These are phyloP conservation scores for Spizellomyces sp. DNA, from an alignment of 192 early-diverging fungal species.

Conservation along the genomic window DNA sequence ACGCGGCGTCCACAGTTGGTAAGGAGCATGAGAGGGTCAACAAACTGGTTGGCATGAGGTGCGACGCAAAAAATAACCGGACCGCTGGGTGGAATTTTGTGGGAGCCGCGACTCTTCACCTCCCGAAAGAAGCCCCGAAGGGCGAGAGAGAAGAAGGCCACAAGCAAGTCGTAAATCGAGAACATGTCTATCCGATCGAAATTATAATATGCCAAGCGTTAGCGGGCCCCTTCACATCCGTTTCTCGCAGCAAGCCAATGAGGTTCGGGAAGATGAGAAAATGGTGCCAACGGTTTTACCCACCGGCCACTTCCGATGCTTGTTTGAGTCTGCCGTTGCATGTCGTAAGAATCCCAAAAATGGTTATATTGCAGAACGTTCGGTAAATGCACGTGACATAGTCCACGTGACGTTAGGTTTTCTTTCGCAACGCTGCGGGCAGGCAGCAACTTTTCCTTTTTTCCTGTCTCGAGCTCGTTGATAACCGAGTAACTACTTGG, in stretches of 20 bases:
- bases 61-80: slow-evolving; percentile 91
- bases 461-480: neutral
- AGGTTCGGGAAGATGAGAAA: neutral
- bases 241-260: neutral
- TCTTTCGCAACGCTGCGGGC: neutral
- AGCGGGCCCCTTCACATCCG: no score
- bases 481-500: slow-evolving; percentile 14
- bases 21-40: slow-evolving; percentile 91
- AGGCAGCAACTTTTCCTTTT: neutral
- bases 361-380: no score
- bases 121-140: slow-evolving; percentile 74
- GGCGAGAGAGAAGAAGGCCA: slow-evolving; percentile 20
- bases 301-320: no score
- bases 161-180: slow-evolving; percentile 24
- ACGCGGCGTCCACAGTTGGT: slow-evolving; percentile 69
- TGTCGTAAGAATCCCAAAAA: no score
- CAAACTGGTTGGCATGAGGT: slow-evolving; percentile 73
- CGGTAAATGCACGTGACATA: neutral
- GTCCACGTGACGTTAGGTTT: neutral
- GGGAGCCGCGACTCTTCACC: slow-evolving; percentile 78
- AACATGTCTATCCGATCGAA: neutral
- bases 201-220: no score
- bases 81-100: slow-evolving; percentile 80
- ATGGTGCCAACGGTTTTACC: no score
- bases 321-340: no score